These are phyloP conservation scores for Rostrohypoxylon terebratum DNA, from an alignment of 495 filamentous ascomycete genomes.

Conservation along the genomic window DNA sequence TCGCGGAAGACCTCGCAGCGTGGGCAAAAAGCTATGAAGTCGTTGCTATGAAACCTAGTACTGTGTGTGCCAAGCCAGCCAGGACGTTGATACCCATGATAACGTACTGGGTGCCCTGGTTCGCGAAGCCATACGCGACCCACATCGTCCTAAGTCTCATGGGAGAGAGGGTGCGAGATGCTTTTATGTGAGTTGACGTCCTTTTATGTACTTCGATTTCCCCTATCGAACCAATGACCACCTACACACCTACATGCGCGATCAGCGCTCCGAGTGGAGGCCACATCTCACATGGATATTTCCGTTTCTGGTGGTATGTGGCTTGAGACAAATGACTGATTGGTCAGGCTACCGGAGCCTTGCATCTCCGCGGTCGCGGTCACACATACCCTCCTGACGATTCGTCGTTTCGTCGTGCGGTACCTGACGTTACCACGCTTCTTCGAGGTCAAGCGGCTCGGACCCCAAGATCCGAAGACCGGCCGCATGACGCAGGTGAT, in stretches of 20 bases:
- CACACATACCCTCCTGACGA: constrained; percentile 52
- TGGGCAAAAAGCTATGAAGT: constrained; percentile 72
- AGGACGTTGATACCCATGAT: constrained; percentile 65
- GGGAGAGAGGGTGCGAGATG: constrained; percentile 70
- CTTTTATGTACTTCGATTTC: neutral
- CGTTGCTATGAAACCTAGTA: constrained; percentile 60
- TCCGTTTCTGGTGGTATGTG: neutral
- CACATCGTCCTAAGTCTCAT: constrained; percentile 69
- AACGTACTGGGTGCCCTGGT: constrained; percentile 67
- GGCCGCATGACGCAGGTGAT: constrained; percentile 55
- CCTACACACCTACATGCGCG: no score
- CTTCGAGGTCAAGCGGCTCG: constrained; percentile 55
- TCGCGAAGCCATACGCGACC: constrained; percentile 60
- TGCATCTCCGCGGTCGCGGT: constrained; percentile 31
- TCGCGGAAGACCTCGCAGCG: constrained; percentile 68
- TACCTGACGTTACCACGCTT: constrained; percentile 69
- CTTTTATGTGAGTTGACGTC: constrained; percentile 68
- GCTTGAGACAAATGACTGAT: neutral
- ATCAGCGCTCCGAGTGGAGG: no score
- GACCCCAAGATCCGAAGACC: constrained; percentile 60
- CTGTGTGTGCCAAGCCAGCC: constrained; percentile 58
- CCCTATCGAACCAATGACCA: no score
- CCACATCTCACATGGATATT: neutral
- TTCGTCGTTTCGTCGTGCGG: constrained; percentile 66
- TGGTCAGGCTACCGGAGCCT: constrained; percentile 49